These are phyloP conservation scores for Calonectria pteridis DNA, from an alignment of 2,329 filamentous ascomycete genomes.

Conservation along the genomic window DNA sequence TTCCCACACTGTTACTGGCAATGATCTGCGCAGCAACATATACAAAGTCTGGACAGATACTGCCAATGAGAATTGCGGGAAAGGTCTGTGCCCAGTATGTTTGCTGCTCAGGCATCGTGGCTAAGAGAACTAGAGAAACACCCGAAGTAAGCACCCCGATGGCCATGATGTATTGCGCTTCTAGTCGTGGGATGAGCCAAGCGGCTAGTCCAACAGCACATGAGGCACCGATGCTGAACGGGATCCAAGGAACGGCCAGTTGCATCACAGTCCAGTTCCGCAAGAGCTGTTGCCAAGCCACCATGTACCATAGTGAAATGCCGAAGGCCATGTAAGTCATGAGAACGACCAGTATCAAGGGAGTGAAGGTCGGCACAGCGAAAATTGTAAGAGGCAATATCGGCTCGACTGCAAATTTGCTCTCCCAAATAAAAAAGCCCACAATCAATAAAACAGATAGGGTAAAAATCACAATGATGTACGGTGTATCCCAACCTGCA, in stretches of 20 bases:
- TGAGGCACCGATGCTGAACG: conserved; percentile 56
- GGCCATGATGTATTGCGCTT: conserved; percentile 61
- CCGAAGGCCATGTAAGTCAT: conserved; percentile 63
- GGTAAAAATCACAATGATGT: conserved; percentile 55
- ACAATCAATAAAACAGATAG: conserved; percentile 47
- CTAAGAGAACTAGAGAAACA: conserved; percentile 35
- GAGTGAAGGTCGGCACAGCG: conserved; percentile 56
- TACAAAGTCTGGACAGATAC: conserved; percentile 61
- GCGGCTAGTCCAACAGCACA: conserved; percentile 49
- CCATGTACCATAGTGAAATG: conserved; percentile 61
- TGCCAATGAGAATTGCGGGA: conserved; percentile 48
- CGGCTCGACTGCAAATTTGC: conserved; percentile 51
- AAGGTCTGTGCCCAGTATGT: conserved; percentile 57
- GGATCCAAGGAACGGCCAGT: conserved; percentile 51
- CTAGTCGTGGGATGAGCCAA: conserved; percentile 59
- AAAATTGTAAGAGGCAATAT: conserved; percentile 62
- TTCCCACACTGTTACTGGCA: conserved; percentile 62
- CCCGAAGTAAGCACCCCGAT: conserved; percentile 49
- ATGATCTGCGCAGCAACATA: conserved; percentile 66
- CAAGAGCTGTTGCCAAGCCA: conserved; percentile 58
- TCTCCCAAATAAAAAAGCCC: conserved; percentile 58
- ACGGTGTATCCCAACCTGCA: conserved; percentile 58
- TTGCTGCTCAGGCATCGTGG: conserved; percentile 60
- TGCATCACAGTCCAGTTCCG: conserved; percentile 54
- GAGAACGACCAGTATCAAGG: conserved; percentile 57